Conservation (phyloP, 73 alveolate genomes). For the Paramecium tetraurelia region DNA sequence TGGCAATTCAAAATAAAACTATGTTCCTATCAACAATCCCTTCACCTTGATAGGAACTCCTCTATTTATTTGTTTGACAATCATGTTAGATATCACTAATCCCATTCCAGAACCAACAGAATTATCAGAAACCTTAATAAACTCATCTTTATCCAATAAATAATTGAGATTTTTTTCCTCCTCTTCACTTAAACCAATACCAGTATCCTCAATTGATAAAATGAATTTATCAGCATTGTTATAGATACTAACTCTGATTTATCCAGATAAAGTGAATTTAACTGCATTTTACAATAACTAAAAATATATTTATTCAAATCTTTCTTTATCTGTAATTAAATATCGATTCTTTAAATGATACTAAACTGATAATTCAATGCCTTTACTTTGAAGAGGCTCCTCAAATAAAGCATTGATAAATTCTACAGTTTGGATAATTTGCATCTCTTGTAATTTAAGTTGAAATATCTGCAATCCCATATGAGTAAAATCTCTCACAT, state of each 20-base stretch:
- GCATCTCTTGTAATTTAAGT: background rate
- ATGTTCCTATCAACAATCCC: background rate
- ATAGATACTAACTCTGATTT: background rate
- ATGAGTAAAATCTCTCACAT: background rate
- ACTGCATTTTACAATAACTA: background rate
- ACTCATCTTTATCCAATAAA: background rate
- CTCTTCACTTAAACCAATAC: background rate
- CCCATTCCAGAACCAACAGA: conserved; percentile 37
- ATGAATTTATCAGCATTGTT: background rate
- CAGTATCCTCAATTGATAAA: background rate
- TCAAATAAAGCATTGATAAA: background rate
- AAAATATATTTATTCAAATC: background rate
- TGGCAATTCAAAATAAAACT: background rate
- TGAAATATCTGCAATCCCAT: background rate
- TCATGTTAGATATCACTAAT: background rate
- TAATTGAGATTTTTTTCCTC: background rate
- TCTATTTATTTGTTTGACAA: background rate
- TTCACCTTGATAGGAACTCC: background rate
- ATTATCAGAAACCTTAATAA: background rate
- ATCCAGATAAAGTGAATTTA: background rate
- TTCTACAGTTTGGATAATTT: background rate
- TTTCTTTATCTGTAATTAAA: background rate
- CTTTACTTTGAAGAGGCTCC: background rate
- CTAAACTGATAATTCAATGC: background rate
- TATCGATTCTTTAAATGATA: background rate